Conservation (phyloP, 768 basidiomycete species). For the Boletus huronensis region DNA sequence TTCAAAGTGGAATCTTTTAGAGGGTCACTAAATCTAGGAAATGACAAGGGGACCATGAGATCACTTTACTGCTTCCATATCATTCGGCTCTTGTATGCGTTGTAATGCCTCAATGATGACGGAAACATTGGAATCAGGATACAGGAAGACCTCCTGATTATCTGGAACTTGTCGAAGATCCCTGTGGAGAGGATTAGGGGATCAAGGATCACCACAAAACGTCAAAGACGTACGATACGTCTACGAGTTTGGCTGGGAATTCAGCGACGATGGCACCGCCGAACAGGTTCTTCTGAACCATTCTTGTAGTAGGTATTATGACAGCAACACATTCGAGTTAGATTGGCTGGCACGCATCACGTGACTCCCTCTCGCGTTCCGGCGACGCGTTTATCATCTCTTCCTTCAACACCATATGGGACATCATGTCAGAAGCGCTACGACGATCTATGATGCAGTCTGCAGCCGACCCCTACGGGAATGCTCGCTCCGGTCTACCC, state of each 20-base stretch:
- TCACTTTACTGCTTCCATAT: conserved; percentile 69
- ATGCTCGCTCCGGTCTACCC: conserved; percentile 63
- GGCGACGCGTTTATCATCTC: neutral
- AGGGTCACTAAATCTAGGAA: conserved; percentile 4
- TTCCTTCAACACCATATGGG: neutral
- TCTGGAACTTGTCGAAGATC: conserved; percentile 84
- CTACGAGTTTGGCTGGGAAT: conserved; percentile 58
- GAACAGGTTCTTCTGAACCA: conserved; percentile 50
- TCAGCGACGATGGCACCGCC: conserved; percentile 77
- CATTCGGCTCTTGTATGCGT: conserved; percentile 56
- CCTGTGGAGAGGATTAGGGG: conserved; percentile 31
- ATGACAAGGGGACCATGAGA: conserved; percentile 8
- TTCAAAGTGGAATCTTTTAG: conserved; percentile 80
- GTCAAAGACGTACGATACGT: conserved; percentile 73
- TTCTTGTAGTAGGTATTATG: neutral
- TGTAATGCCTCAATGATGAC: conserved; percentile 84
- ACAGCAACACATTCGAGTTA: too few species aligned
- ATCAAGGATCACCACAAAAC: neutral
- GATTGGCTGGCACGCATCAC: conserved; percentile 5
- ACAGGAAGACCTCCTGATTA: conserved; percentile 90
- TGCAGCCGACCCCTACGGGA: conserved; percentile 45
- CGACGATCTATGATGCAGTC: conserved; percentile 61
- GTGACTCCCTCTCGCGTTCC: conserved; percentile 10
- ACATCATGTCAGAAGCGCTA: conserved; percentile 43
- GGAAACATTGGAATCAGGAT: conserved; percentile 62